These are phyloP conservation scores for Eutrema japonicum DNA, from an alignment of 345 rosid species.

Conservation along the genomic window DNA sequence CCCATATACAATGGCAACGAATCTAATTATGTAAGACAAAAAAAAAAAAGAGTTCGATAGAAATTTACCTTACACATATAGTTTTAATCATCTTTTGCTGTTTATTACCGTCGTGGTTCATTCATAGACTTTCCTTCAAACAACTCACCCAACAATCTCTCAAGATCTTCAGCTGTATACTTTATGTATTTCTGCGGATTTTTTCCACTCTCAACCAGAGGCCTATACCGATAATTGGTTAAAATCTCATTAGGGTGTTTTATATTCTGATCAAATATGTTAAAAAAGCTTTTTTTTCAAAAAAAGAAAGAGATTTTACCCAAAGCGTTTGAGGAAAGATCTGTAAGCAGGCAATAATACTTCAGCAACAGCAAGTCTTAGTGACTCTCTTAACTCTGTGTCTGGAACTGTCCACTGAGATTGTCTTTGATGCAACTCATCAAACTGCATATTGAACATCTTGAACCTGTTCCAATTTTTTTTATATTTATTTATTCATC, in stretches of 20 bases:
- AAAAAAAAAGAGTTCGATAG: neutral
- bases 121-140: conserved; percentile 82
- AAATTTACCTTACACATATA: conserved; percentile 18
- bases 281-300: neutral
- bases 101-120: conserved; percentile 67
- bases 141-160: conserved; percentile 88
- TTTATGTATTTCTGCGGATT: conserved; percentile 80
- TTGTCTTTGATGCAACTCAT: conserved; percentile 97
- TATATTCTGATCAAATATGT: neutral
- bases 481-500: neutral
- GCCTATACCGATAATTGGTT: conserved; percentile 52
- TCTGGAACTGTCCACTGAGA: conserved; percentile 99
- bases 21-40: neutral
- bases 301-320: conserved; percentile 50
- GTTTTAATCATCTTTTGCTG: neutral
- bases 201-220: conserved; percentile 87
- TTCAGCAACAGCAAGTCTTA: conserved; percentile 99
- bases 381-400: conserved; percentile 90
- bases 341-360: conserved; percentile 95
- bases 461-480: conserved; percentile 65
- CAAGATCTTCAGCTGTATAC: conserved; percentile 88
- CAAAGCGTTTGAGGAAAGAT: conserved; percentile 85
- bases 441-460: conserved; percentile 85
- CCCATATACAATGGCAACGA: conserved; percentile 36
- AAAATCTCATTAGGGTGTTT: neutral